Base-by-base conservation (phyloP, 192 early-diverging fungal species). In the Pilaira anomala region DNA sequence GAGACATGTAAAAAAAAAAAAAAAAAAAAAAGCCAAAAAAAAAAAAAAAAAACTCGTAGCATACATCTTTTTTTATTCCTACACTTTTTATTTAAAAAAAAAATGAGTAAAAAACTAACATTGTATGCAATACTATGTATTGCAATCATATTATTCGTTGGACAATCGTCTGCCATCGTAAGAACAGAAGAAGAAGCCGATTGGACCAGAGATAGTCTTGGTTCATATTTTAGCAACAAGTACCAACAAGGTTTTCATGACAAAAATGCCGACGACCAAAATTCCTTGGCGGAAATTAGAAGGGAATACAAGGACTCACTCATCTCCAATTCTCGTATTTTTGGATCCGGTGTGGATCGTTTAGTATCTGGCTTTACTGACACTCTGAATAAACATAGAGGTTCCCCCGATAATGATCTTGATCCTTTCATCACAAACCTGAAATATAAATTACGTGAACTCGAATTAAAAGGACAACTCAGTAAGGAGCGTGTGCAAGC, bases 381-480 rank as follows among this genome's bases (percentile, higher is more conserved):
- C 16, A 48, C 46, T 39, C 24, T 63, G 18, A 39, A 52, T 4
- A 25, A 25, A 22, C 14, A 57, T 11, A 21, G 2, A 16, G 55
- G 39, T 24, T 9, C 41, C n/a, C 16, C 21, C 14, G 19, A 39
- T 4, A n/a, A 30, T 26, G 24, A 49, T 41, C 4, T 24, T 22
- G 49, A 63, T 7, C 4, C 48, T 7, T 9, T 63, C 0, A 9
- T 63, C 2, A n/a, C 11, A 22, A 9, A 50, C 18, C 18, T 63
- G 21, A 48, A 63, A 25, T 36, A 53, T 25, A 26, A 50, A 14
- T 36, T 63, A 25, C 33, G 39, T 42, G 49, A 49, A 52, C 14
- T 63, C 6, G 48, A 40, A 24, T 33, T 63, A 9, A 63, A 51
- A 28, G 62, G 62, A 16, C 48, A 51, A 16, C 25, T 63, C 12